Evolutionary conservation across 2,329 filamentous ascomycete species (phyloP).

Genomic region (Ophioceras dolichostomum): DNA sequence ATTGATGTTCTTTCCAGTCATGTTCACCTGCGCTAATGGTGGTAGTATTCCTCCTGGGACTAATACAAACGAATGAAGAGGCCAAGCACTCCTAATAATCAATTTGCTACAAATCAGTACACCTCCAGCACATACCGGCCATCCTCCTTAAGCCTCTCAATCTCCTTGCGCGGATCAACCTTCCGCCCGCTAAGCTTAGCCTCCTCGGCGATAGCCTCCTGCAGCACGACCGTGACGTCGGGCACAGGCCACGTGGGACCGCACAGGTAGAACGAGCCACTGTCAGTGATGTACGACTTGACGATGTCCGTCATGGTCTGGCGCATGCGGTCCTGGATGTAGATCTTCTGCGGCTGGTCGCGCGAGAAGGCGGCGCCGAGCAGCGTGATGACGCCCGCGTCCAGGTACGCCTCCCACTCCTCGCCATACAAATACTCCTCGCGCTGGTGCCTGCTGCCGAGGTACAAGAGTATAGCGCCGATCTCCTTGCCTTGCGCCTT

Average conservation of each 20-base stretch:
- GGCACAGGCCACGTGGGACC: constrained; percentile 98
- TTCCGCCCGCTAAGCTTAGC: constrained; percentile 62
- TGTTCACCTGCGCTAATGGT: too few species aligned
- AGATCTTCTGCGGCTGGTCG: constrained; percentile 97
- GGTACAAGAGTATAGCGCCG: constrained; percentile 85
- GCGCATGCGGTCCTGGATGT: constrained; percentile 97
- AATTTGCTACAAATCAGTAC: too few species aligned
- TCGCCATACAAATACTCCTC: constrained; percentile 99
- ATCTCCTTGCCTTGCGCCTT: constrained; percentile 96
- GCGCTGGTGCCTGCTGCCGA: constrained; percentile 91
- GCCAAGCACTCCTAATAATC: too few species aligned
- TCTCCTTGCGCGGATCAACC: constrained; percentile 78
- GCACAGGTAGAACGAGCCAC: constrained; percentile 93
- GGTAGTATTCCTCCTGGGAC: too few species aligned
- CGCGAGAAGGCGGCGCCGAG: constrained; percentile 90
- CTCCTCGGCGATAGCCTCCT: constrained; percentile 78
- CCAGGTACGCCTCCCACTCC: constrained; percentile 97
- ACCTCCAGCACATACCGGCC: constrained; percentile 92
- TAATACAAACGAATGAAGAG: too few species aligned
- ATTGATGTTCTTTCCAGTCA: too few species aligned
- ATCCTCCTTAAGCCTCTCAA: constrained; percentile 94
- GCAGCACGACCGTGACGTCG: constrained; percentile 84
- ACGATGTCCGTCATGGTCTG: constrained; percentile 74
- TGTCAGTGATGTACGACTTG: constrained; percentile 73
- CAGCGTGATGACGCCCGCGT: constrained; percentile 87